Evolutionary conservation across 108 stramenopile species (phyloP), one percentile per base, ranked within the genome.

Genomic region (Fragilariopsis cylindrus): DNA sequence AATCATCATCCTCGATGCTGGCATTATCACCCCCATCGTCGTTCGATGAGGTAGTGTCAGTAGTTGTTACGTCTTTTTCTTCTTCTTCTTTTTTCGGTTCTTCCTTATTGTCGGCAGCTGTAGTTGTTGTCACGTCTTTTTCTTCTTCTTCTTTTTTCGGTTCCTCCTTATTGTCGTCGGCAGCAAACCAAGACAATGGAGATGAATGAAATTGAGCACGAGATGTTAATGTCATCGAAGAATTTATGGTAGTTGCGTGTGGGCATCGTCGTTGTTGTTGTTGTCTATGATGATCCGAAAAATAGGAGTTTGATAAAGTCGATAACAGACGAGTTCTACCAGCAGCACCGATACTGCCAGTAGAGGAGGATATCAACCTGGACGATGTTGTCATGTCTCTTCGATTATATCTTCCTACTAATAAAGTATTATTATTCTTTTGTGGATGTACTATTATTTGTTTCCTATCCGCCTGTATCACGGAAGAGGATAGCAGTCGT

Each of bases 151-250:
- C 19, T 5, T 56, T 19, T 4, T 30, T 40, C 21, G 58, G 11
- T 40, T 21, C 21, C 21, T 30, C 30, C 30, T 30, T 30, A 30
- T 30, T 30, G 30, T 60, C 58, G 30, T 60, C 58, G 21, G 18
- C 58, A 60, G 58, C 58, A 40, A 60, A 60, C 58, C 4, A 60
- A 16, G 19, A 60, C 21, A 21, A 16, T 11, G 58, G 58, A 21
- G 58, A 60, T 7, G 58, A 60, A 39, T 60, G 58, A 60, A 60
- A 60, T 3, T 13, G 13, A 52, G 50, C 12, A 52, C 9, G 50
- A 52, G 13, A 52, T 13, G 1, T 13, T 13, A 13, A 11, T 19
- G 7, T n/a, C 9, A 19, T 11, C 18, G 19, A n/a, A 5, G 55
- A 56, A 56, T 56, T 56, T 11, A 19, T 41, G 39, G 41, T 4